These are phyloP conservation scores for Amanita inopinata DNA, from an alignment of 768 basidiomycete species.

Conservation along the genomic window DNA sequence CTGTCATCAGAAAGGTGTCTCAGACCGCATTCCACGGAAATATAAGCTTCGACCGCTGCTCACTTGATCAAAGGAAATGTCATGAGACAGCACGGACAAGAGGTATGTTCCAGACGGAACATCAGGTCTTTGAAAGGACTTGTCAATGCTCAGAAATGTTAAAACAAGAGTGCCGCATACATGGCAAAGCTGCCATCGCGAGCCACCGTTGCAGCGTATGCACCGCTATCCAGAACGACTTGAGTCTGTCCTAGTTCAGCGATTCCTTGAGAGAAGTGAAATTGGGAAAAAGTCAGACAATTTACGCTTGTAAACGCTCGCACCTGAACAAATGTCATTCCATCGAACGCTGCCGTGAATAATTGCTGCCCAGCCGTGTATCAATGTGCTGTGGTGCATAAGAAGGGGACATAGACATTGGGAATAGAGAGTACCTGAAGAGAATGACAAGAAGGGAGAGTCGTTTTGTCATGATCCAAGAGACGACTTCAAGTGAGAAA, in stretches of 20 bases:
- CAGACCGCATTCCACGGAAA: not conserved
- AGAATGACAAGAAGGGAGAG: not conserved
- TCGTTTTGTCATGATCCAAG: not conserved
- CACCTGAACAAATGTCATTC: conserved; percentile 65
- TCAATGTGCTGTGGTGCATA: conserved; percentile 9
- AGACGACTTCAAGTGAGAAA: no score
- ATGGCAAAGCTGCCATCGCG: conserved; percentile 56
- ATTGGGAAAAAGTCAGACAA: conserved; percentile 5
- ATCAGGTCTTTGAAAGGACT: conserved; percentile 37
- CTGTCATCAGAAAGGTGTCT: conserved; percentile 25
- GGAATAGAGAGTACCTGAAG: not conserved
- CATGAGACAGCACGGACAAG: conserved; percentile 57
- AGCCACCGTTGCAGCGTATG: conserved; percentile 40
- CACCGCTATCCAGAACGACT: conserved; percentile 53
- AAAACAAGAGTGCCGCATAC: conserved; percentile 28
- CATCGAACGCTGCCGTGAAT: conserved; percentile 54
- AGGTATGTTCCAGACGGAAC: conserved; percentile 63
- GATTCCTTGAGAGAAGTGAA: conserved; percentile 18
- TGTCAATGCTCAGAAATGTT: conserved; percentile 1
- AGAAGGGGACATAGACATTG: not conserved
- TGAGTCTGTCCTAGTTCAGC: conserved; percentile 42
- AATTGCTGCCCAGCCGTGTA: conserved; percentile 35
- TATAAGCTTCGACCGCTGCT: conserved; percentile 9
- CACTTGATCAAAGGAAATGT: conserved; percentile 66
- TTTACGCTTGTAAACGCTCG: conserved; percentile 13